phyloP scores from a whole-genome alignment of 177 flowering plant genomes.

The Vitis hybrid region DNA sequence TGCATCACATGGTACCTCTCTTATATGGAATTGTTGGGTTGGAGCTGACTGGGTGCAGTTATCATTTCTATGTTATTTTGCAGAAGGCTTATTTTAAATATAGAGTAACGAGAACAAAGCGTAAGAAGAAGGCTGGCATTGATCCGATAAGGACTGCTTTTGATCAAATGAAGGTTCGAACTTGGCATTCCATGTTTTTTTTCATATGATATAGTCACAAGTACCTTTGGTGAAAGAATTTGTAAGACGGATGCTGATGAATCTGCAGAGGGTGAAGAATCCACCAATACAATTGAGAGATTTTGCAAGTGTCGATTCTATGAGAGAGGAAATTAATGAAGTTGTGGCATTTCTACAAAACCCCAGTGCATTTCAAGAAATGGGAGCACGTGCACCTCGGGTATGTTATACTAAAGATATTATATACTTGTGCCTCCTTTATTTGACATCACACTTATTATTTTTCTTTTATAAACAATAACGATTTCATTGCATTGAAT shows the following conservation, averaged over 20 bases:
- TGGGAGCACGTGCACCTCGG: slow-evolving; percentile 98
- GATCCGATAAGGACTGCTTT: slow-evolving; percentile 90
- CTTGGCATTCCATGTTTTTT: neutral
- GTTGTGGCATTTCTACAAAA: slow-evolving; percentile 92
- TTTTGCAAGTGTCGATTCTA: slow-evolving; percentile 85
- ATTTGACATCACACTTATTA: neutral
- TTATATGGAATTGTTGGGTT: neutral
- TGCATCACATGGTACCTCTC: neutral
- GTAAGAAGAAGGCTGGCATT: slow-evolving; percentile 60
- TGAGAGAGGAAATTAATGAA: slow-evolving; percentile 94
- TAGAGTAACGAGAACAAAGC: slow-evolving; percentile 34
- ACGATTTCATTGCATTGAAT: too few relatives aligned
- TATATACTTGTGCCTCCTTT: neutral
- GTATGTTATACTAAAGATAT: slow-evolving; percentile 40
- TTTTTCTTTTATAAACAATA: neutral
- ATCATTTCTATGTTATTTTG: slow-evolving; percentile 24
- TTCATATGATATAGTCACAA: neutral
- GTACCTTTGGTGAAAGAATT: neutral
- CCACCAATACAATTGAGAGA: slow-evolving; percentile 88
- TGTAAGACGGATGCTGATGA: slow-evolving; percentile 4
- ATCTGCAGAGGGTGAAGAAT: slow-evolving; percentile 84
- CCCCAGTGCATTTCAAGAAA: slow-evolving; percentile 82
- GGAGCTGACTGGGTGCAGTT: slow-evolving; percentile 9
- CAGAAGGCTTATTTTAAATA: slow-evolving; percentile 57
- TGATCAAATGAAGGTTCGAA: slow-evolving; percentile 85